Percentiles rank a stretch among this genome's conserved stretches.
phyloP scores from a whole-genome alignment of 305 asterid species.

The Fraxinus floribunda region DNA sequence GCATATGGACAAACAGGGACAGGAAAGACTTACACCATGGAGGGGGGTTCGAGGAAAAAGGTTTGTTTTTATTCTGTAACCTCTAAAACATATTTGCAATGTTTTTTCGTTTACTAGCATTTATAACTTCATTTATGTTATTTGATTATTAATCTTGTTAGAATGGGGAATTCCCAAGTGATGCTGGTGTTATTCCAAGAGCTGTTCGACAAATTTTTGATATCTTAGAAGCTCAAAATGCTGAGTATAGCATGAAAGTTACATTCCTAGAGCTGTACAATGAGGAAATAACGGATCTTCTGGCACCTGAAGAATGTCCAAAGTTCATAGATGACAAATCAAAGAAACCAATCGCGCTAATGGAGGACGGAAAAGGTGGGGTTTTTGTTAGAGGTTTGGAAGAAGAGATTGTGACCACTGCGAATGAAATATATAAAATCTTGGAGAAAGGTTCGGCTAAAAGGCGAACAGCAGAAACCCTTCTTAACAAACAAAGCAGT shows the following conservation, averaged over 20 bases:
- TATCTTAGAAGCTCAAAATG: slow-evolving; percentile 42
- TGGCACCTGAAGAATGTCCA: slow-evolving; percentile 55
- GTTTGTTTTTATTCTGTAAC: slow-evolving; percentile 23
- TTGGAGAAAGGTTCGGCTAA: slow-evolving; percentile 49
- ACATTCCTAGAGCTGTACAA: slow-evolving; percentile 75
- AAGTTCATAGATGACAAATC: slow-evolving; percentile 45
- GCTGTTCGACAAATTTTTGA: slow-evolving; percentile 41
- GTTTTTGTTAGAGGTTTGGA: slow-evolving; percentile 51
- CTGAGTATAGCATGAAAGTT: slow-evolving; percentile 74
- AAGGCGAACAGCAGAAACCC: slow-evolving; percentile 50
- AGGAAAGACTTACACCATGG: slow-evolving; percentile 65
- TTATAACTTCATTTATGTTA: neutral
- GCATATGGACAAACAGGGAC: slow-evolving; percentile 68
- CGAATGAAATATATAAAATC: slow-evolving; percentile 44
- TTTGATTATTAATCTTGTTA: slow-evolving; percentile 31
- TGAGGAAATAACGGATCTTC: slow-evolving; percentile 68
- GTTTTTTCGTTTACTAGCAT: neutral
- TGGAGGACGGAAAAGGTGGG: slow-evolving; percentile 60
- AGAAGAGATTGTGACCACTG: slow-evolving; percentile 47
- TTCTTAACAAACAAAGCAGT: slow-evolving; percentile 50
- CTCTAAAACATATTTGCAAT: neutral
- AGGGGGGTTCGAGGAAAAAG: slow-evolving; percentile 55
- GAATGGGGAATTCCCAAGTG: slow-evolving; percentile 62
- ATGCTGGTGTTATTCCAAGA: slow-evolving; percentile 79
- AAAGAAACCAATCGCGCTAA: slow-evolving; percentile 52